Base-by-base conservation (phyloP, 352 stramenopile species). In the Pythium dissimile region DNA sequence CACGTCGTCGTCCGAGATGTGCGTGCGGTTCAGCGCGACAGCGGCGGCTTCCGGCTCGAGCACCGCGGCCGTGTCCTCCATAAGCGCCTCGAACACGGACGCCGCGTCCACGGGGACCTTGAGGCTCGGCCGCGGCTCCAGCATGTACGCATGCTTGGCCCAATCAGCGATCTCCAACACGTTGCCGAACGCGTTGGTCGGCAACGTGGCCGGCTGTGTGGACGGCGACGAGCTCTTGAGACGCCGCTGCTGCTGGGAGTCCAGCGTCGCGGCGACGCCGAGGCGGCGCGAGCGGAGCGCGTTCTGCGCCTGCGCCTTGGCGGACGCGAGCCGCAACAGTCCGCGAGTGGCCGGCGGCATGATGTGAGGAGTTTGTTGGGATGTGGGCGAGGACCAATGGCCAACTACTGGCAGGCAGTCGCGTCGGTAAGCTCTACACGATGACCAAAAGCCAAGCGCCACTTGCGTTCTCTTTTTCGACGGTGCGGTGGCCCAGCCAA, bases 1-100 rank as follows among this genome's bases (percentile, higher is more conserved):
- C 18, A 90, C 78, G n/a, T 92, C 83, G 34, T 75, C 76, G 21
- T 88, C 75, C 8, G 66, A 73, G 12, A 92, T 92, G 53, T 62
- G 71, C 9, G 66, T 48, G 51, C 80, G 77, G 41, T 70, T 64
- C 6, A 50, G 31, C 27, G 44, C 41, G 24, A 64, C 39, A 12
- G 50, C 16, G 18, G 61, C 24, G 20, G 64, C 49, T 26, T 44
- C 51, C 34, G 18, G 44, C 51, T 62, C 49, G 49, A 45, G 15
- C 34, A 37, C 18, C 32, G 32, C 21, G 15, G 34, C 49, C 18
- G 47, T 34, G 66, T 55, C n/a, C 50, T 56, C 35, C 44, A 69
- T 51, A 21, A 80, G 48, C 47, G 69, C 54, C 46, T 67, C 43
- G 26, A 62, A 54, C 13, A 4, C 23, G 10, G 48, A 26, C 8